Evolutionary conservation across 2,329 filamentous ascomycete genomes (phyloP).

Genomic region (Penicillium vulpinum): DNA sequence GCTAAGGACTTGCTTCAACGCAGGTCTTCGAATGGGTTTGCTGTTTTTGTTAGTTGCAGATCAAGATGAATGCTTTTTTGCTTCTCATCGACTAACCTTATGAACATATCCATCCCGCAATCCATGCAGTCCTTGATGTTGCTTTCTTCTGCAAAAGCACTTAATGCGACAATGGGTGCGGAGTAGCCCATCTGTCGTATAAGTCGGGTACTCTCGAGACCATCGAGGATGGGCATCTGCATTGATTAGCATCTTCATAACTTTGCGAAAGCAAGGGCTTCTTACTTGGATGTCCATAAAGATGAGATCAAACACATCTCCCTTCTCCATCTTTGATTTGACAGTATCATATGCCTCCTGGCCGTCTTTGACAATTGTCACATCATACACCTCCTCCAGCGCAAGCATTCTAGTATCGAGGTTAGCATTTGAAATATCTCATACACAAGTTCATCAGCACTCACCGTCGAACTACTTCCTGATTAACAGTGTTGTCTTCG

Average conservation of each 20-base stretch:
- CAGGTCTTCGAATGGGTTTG: constrained; percentile 75
- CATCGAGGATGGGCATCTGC: constrained; percentile 87
- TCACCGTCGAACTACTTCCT: constrained; percentile 54
- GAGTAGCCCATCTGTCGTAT: constrained; percentile 85
- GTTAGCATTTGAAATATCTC: not conserved
- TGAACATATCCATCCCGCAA: constrained; percentile 88
- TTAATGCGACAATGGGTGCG: constrained; percentile 85
- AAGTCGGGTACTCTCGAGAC: constrained; percentile 78
- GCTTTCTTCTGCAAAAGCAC: constrained; percentile 85
- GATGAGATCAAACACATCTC: constrained; percentile 76
- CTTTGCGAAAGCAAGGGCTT: accelerated
- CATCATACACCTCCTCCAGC: constrained; percentile 60
- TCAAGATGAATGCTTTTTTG: too few relatives aligned
- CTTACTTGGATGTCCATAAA: constrained; percentile 79
- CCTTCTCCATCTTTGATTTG: constrained; percentile 74
- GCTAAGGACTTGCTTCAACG: constrained; percentile 80
- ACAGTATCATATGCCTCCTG: constrained; percentile 87
- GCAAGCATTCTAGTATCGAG: constrained; percentile 57
- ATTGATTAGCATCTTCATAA: not conserved
- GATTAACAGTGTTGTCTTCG: constrained; percentile 70
- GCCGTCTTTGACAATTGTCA: constrained; percentile 81
- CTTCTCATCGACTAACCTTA: constrained; percentile 45
- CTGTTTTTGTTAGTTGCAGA: constrained; percentile 9
- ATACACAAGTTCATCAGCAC: not conserved
- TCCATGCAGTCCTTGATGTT: constrained; percentile 85